These are phyloP conservation scores for Solanum corneliomulleri DNA, from an alignment of 257 asterid species.

Conservation along the genomic window DNA sequence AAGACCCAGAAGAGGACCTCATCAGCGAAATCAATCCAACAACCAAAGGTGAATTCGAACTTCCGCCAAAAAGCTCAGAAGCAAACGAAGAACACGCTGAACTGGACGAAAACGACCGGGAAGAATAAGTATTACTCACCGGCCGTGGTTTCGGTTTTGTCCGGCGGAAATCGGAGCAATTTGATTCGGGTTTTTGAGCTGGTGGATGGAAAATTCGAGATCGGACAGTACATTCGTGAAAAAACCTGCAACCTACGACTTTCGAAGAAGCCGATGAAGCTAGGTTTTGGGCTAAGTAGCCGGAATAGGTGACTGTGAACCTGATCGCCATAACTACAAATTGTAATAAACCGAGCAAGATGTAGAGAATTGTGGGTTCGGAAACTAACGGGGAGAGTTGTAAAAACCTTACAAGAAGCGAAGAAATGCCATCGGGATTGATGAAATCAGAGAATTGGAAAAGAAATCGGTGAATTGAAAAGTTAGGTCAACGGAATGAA, in stretches of 20 bases:
- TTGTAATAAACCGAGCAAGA: constrained; percentile 21
- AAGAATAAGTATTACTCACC: not conserved
- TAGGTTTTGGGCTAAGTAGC: constrained; percentile 56
- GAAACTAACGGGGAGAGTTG: not conserved
- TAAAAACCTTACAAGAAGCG: not conserved
- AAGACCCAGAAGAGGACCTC: constrained; percentile 33
- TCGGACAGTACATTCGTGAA: constrained; percentile 39
- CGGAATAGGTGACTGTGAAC: constrained; percentile 66
- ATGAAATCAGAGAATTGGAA: not conserved
- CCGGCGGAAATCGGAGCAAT: constrained; percentile 22
- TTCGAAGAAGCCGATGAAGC: constrained; percentile 39
- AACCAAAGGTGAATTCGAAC: constrained; percentile 33
- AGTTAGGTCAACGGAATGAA: not conserved
- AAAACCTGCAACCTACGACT: constrained; percentile 27
- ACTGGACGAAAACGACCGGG: constrained; percentile 2
- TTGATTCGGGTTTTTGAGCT: constrained; percentile 28
- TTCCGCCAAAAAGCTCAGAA: constrained; percentile 30
- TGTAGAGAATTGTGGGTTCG: constrained; percentile 14
- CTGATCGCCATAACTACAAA: constrained; percentile 67
- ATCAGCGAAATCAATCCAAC: constrained; percentile 45
- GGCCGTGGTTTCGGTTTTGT: constrained; percentile 8
- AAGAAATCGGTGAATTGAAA: not conserved
- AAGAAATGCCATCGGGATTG: constrained; percentile 1
- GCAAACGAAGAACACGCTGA: constrained; percentile 39
- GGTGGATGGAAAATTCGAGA: constrained; percentile 23